These are phyloP conservation scores for Chlamydomonas reinhardtii DNA, from an alignment of 163 green algal genomes.

Conservation along the genomic window DNA sequence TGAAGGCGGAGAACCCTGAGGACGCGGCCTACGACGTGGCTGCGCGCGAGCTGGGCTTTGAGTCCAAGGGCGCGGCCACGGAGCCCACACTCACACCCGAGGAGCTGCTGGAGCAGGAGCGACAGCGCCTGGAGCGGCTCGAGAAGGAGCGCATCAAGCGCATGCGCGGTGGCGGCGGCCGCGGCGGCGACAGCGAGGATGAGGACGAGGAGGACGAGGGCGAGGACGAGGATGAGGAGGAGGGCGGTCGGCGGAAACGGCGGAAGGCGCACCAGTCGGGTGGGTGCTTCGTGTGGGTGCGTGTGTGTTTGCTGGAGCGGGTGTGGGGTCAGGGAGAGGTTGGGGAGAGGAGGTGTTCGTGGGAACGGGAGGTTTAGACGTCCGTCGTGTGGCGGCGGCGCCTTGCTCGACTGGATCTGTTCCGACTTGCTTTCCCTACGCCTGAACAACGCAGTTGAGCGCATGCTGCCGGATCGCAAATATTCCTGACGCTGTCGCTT, in stretches of 20 bases:
- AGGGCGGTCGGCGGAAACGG: constrained; percentile 1
- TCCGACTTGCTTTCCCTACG: too few relatives aligned
- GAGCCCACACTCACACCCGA: constrained; percentile 82
- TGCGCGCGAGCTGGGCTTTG: constrained; percentile 86
- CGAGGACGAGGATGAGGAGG: constrained; percentile 18
- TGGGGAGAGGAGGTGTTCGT: too few relatives aligned
- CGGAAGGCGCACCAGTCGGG: constrained; percentile 17
- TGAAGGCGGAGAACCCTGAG: constrained; percentile 59
- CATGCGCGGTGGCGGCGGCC: constrained; percentile 61
- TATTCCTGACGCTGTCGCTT: too few relatives aligned
- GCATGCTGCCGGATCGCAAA: too few relatives aligned
- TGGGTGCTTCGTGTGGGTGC: background rate
- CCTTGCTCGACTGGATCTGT: too few relatives aligned
- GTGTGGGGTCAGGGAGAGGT: too few relatives aligned
- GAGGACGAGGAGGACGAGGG: constrained; percentile 23
- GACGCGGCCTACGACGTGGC: constrained; percentile 87
- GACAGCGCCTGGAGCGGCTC: constrained; percentile 77
- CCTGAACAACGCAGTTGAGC: too few relatives aligned
- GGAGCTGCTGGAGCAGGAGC: constrained; percentile 83
- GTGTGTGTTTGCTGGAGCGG: background rate
- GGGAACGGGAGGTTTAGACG: too few relatives aligned
- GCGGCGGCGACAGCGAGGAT: constrained; percentile 1
- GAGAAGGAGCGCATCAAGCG: constrained; percentile 78
- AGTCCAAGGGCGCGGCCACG: constrained; percentile 70
- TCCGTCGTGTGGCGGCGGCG: too few relatives aligned